Conservation (phyloP, 345 rosid genomes). For the Melastoma malabathricum region DNA sequence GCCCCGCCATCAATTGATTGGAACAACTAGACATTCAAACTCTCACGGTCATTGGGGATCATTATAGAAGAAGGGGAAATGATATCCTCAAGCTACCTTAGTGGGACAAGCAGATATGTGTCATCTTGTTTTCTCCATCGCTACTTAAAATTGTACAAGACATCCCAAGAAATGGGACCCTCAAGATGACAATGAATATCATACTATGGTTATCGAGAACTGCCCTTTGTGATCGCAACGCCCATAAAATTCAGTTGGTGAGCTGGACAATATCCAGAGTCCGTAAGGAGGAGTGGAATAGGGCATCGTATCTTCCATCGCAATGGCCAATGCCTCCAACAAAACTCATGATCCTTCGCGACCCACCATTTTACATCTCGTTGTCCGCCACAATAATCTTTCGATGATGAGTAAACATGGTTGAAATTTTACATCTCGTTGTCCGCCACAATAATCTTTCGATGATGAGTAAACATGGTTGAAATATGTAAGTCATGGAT, state of each 20-base stretch:
- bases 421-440: slow-evolving; percentile 60
- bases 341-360: slow-evolving; percentile 79
- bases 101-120: slow-evolving; percentile 55
- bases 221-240: slow-evolving; percentile 74
- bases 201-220: slow-evolving; percentile 99
- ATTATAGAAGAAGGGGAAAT: slow-evolving; percentile 83
- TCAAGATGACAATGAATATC: slow-evolving; percentile 92
- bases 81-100: slow-evolving; percentile 66
- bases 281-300: slow-evolving; percentile 88
- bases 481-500: slow-evolving; percentile 76
- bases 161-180: slow-evolving; percentile 98
- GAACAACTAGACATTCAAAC: slow-evolving; percentile 85
- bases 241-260: slow-evolving; percentile 86
- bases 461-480: slow-evolving; percentile 98
- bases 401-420: slow-evolving; percentile 99
- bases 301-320: slow-evolving; percentile 88
- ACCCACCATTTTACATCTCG: slow-evolving; percentile 49
- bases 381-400: slow-evolving; percentile 89
- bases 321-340: slow-evolving; percentile 96
- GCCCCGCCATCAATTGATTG: slow-evolving; percentile 99
- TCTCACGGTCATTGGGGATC: slow-evolving; percentile 60
- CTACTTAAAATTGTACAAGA: slow-evolving; percentile 82
- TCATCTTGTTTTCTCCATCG: slow-evolving; percentile 94
- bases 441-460: slow-evolving; percentile 91
- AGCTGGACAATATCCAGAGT: slow-evolving; percentile 84